These are phyloP conservation scores for Sclerotinia trifoliorum DNA, from an alignment of 2,329 filamentous ascomycete genomes.

Conservation along the genomic window DNA sequence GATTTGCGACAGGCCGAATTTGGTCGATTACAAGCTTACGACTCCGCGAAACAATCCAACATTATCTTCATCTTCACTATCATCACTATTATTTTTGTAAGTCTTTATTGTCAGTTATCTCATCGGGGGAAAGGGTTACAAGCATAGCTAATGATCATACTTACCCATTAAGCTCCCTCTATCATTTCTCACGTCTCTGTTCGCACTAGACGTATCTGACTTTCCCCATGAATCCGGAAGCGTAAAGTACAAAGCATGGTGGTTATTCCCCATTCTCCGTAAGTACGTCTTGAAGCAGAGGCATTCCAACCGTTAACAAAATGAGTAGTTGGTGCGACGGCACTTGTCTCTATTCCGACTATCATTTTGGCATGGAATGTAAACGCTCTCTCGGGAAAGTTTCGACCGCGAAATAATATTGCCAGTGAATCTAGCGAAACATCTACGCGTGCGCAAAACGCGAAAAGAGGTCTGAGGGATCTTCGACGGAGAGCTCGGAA, in stretches of 20 bases:
- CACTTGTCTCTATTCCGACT: neutral
- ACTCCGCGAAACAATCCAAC: constrained; percentile 35
- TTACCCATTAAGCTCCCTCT: neutral
- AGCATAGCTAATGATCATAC: neutral
- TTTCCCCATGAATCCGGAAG: neutral
- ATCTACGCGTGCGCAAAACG: neutral
- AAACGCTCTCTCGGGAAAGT: neutral
- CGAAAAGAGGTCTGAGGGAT: neutral
- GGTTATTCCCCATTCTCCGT: neutral
- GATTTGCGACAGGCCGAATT: constrained; percentile 37
- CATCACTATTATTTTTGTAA: constrained; percentile 39
- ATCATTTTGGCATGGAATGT: neutral
- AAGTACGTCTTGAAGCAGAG: neutral
- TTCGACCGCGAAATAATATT: neutral
- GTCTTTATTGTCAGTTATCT: neutral
- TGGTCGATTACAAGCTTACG: constrained; percentile 34
- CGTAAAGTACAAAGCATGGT: neutral
- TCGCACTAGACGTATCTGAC: neutral
- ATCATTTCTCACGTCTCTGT: neutral
- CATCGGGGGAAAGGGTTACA: too few species aligned
- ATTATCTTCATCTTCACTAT: constrained; percentile 40
- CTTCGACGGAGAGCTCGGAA: neutral
- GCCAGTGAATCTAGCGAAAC: neutral
- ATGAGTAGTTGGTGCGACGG: neutral
- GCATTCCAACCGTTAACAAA: neutral